Base-by-base conservation (phyloP, 2,329 filamentous ascomycete genomes). In the Bipolaris bicolor region DNA sequence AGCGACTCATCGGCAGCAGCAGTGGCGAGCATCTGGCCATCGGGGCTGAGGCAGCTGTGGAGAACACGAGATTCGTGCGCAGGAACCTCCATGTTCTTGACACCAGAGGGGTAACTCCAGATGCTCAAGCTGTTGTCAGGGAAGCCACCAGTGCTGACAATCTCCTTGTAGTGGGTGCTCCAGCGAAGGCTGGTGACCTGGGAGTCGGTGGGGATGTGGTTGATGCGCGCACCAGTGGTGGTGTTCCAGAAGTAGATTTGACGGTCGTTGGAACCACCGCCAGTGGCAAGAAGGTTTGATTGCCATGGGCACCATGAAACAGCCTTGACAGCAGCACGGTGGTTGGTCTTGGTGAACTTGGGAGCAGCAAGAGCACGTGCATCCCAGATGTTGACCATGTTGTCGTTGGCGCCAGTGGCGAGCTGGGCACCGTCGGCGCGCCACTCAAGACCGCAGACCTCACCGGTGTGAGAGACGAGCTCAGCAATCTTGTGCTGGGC, bases 231-330 rank as follows among this genome's bases (percentile, higher is more conserved):
- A 60, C 95, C 95, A 4, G 94, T 97, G 20, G 95, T 98, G 45
- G 93, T 96, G 85, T 99, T 99, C 95, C 95, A 99, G 86, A 99
- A 99, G 83, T 99, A 95, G 78, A 99, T 99, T 80, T 97, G 91
- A 68, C 92, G 90, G 77, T 99, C 95, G 78, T 97, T 96, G 41
- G 92, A 96, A 67, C 95, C 95, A 73, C 95, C 95, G 55, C 95
- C 95, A 41, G 95, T 98, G 56, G 95, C 95, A 46, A 99, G 89
- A 48, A 98, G 88, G 84, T 97, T 98, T 79, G 91, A 88, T 82
- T 97, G 95, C 95, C 95, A 99, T 41, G 95, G 95, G 84, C 95
- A 99, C 95, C 95, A 99, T 63, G 92, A 90, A 44, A 99, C 87
- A 57, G 95, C 95, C 86, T 99, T 99, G 81, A 99, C 93, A 43